phyloP scores from a whole-genome alignment of 2,329 filamentous ascomycete genomes.

The Penicillium capsulatum region DNA sequence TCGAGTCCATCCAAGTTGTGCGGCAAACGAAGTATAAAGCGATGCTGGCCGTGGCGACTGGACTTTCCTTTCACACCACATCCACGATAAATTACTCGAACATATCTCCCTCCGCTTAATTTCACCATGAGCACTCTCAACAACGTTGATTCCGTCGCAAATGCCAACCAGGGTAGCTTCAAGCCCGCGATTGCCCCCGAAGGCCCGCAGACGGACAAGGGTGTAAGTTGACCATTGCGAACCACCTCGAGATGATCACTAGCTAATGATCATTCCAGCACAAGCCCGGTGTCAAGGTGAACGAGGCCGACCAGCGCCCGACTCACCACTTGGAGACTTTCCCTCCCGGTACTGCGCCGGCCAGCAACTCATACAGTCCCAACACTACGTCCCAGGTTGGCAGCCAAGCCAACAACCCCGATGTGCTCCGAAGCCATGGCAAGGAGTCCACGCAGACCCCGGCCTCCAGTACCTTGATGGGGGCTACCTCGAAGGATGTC shows the following conservation, averaged over 20 bases:
- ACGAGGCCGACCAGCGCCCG: constrained; percentile 52
- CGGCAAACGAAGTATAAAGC: too few relatives aligned
- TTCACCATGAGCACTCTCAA: constrained; percentile 21
- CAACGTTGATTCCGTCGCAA: constrained; percentile 51
- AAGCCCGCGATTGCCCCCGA: constrained; percentile 48
- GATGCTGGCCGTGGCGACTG: too few relatives aligned
- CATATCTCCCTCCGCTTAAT: not conserved
- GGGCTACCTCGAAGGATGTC: constrained; percentile 52
- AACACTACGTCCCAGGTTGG: constrained; percentile 38
- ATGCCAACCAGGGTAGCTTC: constrained; percentile 55
- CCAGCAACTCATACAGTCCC: constrained; percentile 46
- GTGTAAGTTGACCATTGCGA: constrained; percentile 54
- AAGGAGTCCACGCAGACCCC: constrained; percentile 41
- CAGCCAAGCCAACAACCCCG: constrained; percentile 41
- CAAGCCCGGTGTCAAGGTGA: constrained; percentile 57
- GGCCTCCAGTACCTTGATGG: constrained; percentile 47
- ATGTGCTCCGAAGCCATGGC: constrained; percentile 37
- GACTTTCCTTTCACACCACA: too few relatives aligned
- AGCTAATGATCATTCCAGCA: constrained; percentile 49
- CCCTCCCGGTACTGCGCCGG: constrained; percentile 61
- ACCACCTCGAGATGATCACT: too few relatives aligned
- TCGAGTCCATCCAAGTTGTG: not conserved
- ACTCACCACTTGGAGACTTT: constrained; percentile 62
- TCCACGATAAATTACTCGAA: not conserved
- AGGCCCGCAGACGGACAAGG: constrained; percentile 52